Percentiles rank a stretch among this genome's conserved stretches.
Conservation (phyloP, 371 early-diverging fungal genomes). For the Mortierella sp. region DNA sequence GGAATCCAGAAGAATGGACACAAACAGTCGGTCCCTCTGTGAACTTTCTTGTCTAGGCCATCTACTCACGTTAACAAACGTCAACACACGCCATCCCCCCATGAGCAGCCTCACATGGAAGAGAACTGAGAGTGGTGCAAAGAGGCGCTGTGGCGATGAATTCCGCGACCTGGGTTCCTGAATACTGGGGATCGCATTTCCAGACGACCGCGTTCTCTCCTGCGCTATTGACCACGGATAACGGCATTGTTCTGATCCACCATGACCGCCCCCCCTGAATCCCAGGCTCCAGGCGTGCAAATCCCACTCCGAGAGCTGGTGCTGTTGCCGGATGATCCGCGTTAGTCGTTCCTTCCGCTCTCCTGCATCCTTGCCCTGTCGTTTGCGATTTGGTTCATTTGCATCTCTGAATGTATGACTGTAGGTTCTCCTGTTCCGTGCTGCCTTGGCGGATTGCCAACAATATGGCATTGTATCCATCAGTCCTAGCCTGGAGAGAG, state of each 20-base stretch:
- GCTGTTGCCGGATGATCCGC: conserved; percentile 36
- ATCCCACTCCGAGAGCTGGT: conserved; percentile 31
- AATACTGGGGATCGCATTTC: conserved; percentile 15
- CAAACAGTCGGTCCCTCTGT: too few species aligned
- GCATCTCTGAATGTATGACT: conserved; percentile 25
- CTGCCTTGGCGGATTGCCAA: conserved; percentile 51
- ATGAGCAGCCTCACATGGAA: too few species aligned
- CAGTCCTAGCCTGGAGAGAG: conserved; percentile 25
- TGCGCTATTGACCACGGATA: conserved; percentile 42
- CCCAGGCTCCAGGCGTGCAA: conserved; percentile 20
- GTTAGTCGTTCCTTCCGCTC: conserved; percentile 51
- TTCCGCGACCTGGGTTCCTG: too few species aligned
- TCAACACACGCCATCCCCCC: too few species aligned
- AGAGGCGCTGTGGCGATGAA: too few species aligned
- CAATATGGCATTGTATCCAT: conserved; percentile 47
- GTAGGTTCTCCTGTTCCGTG: conserved; percentile 47
- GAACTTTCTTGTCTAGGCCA: too few species aligned
- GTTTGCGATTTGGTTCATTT: conserved; percentile 11
- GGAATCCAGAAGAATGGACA: too few species aligned
- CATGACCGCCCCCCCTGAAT: conserved; percentile 25
- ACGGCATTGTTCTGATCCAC: conserved; percentile 50
- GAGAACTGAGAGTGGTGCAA: too few species aligned
- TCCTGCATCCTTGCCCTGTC: conserved; percentile 38
- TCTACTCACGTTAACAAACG: too few species aligned
- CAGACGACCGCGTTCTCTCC: conserved; percentile 31